Conservation (phyloP, 164 flowering plant species). For the Nelumbo lutea region DNA sequence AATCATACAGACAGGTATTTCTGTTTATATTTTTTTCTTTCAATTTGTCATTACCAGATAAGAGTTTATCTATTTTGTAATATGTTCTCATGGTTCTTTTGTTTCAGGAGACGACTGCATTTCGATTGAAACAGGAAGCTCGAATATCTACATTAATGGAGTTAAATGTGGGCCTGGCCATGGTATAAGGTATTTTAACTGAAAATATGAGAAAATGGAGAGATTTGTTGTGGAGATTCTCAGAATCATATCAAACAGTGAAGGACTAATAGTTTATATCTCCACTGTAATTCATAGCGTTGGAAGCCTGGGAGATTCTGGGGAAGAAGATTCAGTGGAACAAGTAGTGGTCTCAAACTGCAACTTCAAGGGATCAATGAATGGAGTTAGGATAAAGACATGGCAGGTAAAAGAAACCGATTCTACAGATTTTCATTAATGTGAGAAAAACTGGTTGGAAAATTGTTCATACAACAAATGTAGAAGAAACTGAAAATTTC, state of each 20-base stretch:
- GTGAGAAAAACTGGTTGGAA: too few relatives aligned
- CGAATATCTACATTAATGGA: conserved; percentile 21
- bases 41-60: too few relatives aligned
- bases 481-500: not conserved
- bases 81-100: too few relatives aligned
- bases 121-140: conserved; percentile 35
- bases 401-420: conserved; percentile 34
- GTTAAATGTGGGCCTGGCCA: conserved; percentile 47
- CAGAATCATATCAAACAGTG: too few relatives aligned
- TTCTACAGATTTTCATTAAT: not conserved
- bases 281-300: conserved; percentile 7
- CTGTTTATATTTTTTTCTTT: not conserved
- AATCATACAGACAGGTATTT: conserved; percentile 23
- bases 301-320: conserved; percentile 23
- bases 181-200: conserved; percentile 37
- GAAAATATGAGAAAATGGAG: not conserved
- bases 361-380: conserved; percentile 15
- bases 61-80: not conserved
- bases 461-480: not conserved
- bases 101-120: conserved; percentile 40
- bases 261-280: too few relatives aligned
- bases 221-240: too few relatives aligned
- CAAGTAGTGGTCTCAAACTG: conserved; percentile 11
- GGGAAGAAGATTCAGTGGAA: conserved; percentile 14
- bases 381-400: conserved; percentile 46